These are phyloP conservation scores for Claviceps quebecensis DNA, from an alignment of 2,329 filamentous ascomycete species.

Conservation along the genomic window DNA sequence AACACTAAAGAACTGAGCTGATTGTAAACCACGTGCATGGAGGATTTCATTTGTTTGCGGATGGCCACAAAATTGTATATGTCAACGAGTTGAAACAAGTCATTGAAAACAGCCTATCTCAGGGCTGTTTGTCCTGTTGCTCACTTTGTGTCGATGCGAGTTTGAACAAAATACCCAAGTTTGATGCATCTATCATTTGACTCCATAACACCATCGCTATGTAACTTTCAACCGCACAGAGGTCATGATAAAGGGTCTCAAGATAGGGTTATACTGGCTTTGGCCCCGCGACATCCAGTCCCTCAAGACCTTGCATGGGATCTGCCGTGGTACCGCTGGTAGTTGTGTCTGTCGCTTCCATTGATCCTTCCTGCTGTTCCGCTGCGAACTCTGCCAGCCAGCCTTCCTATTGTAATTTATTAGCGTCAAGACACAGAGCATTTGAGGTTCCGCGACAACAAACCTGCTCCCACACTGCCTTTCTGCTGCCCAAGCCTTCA, in stretches of 20 bases:
- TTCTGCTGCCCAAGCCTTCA: conserved; percentile 83
- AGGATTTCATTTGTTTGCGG: conserved; percentile 5
- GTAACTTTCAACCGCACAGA: conserved; percentile 13
- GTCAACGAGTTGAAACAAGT: conserved; percentile 3
- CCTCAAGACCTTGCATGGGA: conserved; percentile 92
- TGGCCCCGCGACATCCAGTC: conserved; percentile 85
- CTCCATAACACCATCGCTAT: conserved; percentile 33
- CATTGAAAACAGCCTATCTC: conserved; percentile 8
- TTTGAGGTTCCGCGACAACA: conserved; percentile 14
- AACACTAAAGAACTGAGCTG: conserved; percentile 11
- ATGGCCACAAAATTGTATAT: conserved; percentile 9
- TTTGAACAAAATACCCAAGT: conserved; percentile 4
- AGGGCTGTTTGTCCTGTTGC: conserved; percentile 2
- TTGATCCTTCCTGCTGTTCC: conserved; percentile 52
- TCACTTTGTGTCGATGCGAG: conserved; percentile 12
- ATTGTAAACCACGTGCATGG: conserved; percentile 1
- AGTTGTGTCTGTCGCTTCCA: conserved; percentile 9
- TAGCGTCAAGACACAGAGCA: neutral
- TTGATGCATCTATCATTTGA: conserved; percentile 11
- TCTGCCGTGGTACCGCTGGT: conserved; percentile 49
- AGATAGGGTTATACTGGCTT: conserved; percentile 47
- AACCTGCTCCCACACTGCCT: conserved; percentile 95
- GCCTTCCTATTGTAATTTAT: conserved; percentile 52
- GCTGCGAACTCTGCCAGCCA: conserved; percentile 83
- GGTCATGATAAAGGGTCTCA: conserved; percentile 3